phyloP scores from a whole-genome alignment of 1,284 basidiomycete species.

The Sutorius eximius region DNA sequence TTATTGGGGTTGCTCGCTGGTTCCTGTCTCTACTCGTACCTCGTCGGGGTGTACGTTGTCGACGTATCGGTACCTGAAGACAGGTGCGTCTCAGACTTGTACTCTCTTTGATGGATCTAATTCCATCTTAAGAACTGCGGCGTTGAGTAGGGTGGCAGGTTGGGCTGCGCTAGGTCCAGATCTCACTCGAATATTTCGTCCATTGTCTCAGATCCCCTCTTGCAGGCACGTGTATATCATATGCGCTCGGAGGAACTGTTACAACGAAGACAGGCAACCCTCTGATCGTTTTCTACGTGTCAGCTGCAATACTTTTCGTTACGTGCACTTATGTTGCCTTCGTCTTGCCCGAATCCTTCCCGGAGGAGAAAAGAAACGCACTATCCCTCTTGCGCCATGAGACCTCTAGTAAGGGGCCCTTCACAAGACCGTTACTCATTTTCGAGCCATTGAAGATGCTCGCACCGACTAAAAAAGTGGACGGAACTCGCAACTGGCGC shows the following conservation, averaged over 20 bases:
- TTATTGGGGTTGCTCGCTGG: constrained; percentile 18
- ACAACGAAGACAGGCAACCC: constrained; percentile 30
- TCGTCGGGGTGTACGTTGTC: constrained; percentile 32
- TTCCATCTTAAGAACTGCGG: constrained; percentile 24
- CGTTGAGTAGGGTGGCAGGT: constrained; percentile 31
- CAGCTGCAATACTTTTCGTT: constrained; percentile 19
- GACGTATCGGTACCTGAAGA: constrained; percentile 30
- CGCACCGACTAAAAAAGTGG: constrained; percentile 20
- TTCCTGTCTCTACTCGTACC: constrained; percentile 15
- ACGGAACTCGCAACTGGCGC: constrained; percentile 33
- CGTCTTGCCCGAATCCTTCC: constrained; percentile 36
- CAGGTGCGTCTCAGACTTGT: constrained; percentile 19
- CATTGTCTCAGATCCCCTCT: neutral
- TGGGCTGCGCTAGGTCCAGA: constrained; percentile 30
- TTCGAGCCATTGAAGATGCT: constrained; percentile 31
- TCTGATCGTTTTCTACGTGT: constrained; percentile 28
- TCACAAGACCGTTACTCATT: neutral
- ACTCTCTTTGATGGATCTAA: neutral
- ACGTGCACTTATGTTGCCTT: constrained; percentile 22
- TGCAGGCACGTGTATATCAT: constrained; percentile 30
- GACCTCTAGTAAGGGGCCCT: neutral
- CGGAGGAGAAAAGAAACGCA: constrained; percentile 27
- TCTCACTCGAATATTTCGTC: neutral
- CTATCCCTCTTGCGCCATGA: constrained; percentile 13
- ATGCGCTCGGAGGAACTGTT: constrained; percentile 30